Evolutionary conservation across 768 basidiomycete genomes (phyloP), one percentile per base, ranked within the genome.

Genomic region (Lentinula edodes): DNA sequence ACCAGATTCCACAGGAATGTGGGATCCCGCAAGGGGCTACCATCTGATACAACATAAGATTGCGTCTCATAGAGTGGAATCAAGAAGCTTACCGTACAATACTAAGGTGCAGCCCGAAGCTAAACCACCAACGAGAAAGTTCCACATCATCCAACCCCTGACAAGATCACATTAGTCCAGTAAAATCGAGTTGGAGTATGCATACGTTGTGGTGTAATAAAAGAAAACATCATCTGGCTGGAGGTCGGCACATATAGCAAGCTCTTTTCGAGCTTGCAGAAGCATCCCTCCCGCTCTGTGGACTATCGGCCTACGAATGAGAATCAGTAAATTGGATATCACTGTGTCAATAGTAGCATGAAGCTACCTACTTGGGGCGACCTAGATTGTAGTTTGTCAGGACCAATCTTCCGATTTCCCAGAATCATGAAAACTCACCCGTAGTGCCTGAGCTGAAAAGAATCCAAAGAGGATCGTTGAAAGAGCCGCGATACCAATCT

Each of bases 61-160:
- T 28, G 39, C 23, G 8, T 7, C 20, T 28, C 13, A 32, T 6
- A 1, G 38, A 16, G 18, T 41, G 4, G 42, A 23, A 41, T 23
- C 35, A 52, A 51, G 12, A 18, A 13, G 16, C 38, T 20, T 60
- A 52, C 59, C 59, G 73, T 89, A 93, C 54, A 91, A 73, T 38
- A 93, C 85, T 12, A 92, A 77, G 4, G 86, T 89, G 65, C 86
- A 86, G 46, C 89, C 90, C 13, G 84, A 69, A 46, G 80, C 79
- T 10, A 93, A 78, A 8, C 82, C 85, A 58, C 83, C 81, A 35
- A 89, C 78, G 39, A 92, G 84, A 71, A 90, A 92, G 69, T 92
- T 92, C 85, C 88, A 93, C 91, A 93, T 92, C 90, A 93, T 93
- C 91, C 90, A 91, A 50, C 89, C 89, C 16, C 89, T 91, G 66